Percentiles rank a stretch among this genome's conserved stretches.
phyloP scores from a whole-genome alignment of 495 filamentous ascomycete species.

The Aspergillus nanangensis region DNA sequence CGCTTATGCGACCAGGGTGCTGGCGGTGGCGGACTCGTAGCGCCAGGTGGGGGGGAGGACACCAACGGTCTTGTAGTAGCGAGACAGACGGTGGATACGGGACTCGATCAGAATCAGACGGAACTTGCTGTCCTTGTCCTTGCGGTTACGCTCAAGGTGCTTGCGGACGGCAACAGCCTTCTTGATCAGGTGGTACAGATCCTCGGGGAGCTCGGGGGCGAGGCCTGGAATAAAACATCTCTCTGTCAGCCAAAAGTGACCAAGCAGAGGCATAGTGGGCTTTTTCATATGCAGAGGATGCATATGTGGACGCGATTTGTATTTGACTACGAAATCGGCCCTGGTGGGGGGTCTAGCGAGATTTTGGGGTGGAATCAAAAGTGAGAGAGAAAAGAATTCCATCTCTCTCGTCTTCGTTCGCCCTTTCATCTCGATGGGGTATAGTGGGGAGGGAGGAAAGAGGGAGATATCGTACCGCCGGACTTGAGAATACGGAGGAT shows the following conservation, averaged over 20 bases:
- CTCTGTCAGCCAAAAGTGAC: constrained; percentile 89
- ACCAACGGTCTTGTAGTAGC: constrained; percentile 98
- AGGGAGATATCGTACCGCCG: constrained; percentile 63
- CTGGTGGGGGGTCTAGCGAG: too few species aligned
- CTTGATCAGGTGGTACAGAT: constrained; percentile 99
- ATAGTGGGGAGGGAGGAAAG: constrained; percentile 8
- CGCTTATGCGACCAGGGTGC: constrained; percentile 51
- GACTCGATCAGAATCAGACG: constrained; percentile 99
- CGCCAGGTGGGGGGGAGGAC: constrained; percentile 97
- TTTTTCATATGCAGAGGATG: constrained; percentile 5
- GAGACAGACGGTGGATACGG: constrained; percentile 95
- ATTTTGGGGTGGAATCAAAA: too few species aligned
- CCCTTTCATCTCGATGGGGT: not conserved
- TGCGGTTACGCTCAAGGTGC: constrained; percentile 99
- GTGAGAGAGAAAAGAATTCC: too few species aligned
- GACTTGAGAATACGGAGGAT: constrained; percentile 98
- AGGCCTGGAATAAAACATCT: constrained; percentile 80
- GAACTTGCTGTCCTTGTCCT: constrained; percentile 99
- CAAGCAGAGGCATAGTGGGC: constrained; percentile 79
- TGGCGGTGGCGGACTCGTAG: constrained; percentile 71
- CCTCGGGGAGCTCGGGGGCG: constrained; percentile 95
- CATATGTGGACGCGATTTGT: constrained; percentile 22
- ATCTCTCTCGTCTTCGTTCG: not conserved
- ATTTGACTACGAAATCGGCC: too few species aligned
- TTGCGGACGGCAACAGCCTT: constrained; percentile 99